Base-by-base conservation (phyloP, 441 rosid genomes). In the Hypseocharis bilobata region DNA sequence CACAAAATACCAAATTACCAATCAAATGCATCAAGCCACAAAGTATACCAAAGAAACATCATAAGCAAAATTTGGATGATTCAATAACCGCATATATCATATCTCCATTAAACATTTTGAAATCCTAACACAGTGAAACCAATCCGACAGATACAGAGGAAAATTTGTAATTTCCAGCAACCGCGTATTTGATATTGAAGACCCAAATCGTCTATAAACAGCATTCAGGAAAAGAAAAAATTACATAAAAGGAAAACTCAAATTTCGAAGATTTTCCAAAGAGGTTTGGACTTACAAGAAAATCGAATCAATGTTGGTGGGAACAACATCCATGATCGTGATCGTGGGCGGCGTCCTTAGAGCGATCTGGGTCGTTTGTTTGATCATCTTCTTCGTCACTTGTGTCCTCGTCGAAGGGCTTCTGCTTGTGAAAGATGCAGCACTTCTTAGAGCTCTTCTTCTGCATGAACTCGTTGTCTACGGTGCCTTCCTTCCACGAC, bases 381-480 rank as follows among this genome's bases (percentile, higher is more conserved):
- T 75, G 68, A 16, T 67, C 55, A 0, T 78, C 86, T 3, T 89
- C 96, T 2, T 89, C 92, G 51, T 86, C 92, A 70, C 94, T 92
- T 42, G 65, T 77, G 71, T 92, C 94, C 63, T 92, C 98, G 45
- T 88, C 92, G 58, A 92, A 90, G 5, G 94, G 78, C 77, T 88
- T 92, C 63, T 92, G 75, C 70, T 92, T 90, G 78, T 92, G 98
- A 78, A 85, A 92, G 77, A 90, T 84, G 76, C 98, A 92, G 77
- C 98, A 92, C 70, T 85, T 88, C 86, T 92, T 92, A 22, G 98
- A 92, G 76, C 94, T 88, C 72, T 88, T 90, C 86, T 84, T 92
- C 79, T 88, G 87, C 98, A 92, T 84, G 64, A 92, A 85, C 76
- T 92, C 96, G 71, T 92, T 92, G 76, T 92, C 96, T 0, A 92